These are phyloP conservation scores for Cymbidium sinense DNA, from an alignment of 106 monocot genomes.

Conservation along the genomic window DNA sequence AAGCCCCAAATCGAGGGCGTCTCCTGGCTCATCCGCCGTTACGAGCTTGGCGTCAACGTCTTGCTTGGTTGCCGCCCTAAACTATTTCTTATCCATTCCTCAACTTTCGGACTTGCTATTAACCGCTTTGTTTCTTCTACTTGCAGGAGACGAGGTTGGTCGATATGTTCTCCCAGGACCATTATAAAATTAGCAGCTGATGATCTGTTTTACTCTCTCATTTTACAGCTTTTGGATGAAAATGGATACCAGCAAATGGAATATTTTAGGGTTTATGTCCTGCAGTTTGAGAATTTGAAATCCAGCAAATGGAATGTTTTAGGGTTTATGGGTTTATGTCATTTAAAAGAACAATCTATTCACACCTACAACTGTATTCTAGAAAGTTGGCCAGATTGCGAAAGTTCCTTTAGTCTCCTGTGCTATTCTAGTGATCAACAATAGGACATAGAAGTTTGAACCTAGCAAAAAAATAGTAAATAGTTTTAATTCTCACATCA, in stretches of 20 bases:
- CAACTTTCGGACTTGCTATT: background rate
- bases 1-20: slow-evolving; percentile 90
- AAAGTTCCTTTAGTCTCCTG: background rate
- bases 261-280: background rate
- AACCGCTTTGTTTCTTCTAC: background rate
- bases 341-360: background rate
- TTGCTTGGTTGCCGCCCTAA: slow-evolving; percentile 45
- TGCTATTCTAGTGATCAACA: background rate
- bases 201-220: background rate
- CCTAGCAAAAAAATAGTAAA: background rate
- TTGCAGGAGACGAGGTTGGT: slow-evolving; percentile 85
- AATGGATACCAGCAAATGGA: background rate
- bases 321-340: background rate
- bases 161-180: background rate
- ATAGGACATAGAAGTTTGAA: background rate
- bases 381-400: background rate
- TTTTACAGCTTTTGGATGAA: slow-evolving; percentile 6
- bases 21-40: slow-evolving; percentile 82
- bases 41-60: slow-evolving; percentile 86
- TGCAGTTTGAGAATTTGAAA: background rate
- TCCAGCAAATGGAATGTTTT: too few relatives aligned
- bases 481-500: background rate
- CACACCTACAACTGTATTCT: background rate
- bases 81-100: background rate
- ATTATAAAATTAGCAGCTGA: background rate